Base-by-base conservation (phyloP, 345 rosid species). In the Eucalyptus paniculata region DNA sequence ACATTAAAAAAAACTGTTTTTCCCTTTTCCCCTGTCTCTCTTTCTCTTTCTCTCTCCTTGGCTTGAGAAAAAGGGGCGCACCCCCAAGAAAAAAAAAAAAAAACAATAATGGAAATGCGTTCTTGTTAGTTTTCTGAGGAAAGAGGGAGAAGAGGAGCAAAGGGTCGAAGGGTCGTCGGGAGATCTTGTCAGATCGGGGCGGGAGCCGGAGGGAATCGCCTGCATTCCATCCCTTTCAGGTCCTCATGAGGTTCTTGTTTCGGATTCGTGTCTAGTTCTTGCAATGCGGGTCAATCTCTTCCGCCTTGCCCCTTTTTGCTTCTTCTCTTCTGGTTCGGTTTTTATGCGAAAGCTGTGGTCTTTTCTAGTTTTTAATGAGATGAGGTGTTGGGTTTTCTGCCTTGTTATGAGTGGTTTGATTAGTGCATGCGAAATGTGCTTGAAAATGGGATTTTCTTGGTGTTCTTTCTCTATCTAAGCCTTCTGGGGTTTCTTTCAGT, bases 171-270 rank as follows among this genome's bases (percentile, higher is more conserved):
- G 42, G 65, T 32, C 30, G 83, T 47, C 24, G 82, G 28, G 83
- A 91, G 94, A 92, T 94, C 92, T 90, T 93, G 91, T 83, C 93
- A 92, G 95, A 93, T 95, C 95, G 91, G 93, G 87, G 91, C 88
- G 89, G 85, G 47, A 77, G 85, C 47, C 47, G 85, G 14, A 40
- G 85, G 21, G 87, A 87, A 51, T 86, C 92, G 95, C 90, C 89
- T 87, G 94, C 88, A 62, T 90, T 88, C 86, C 87, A 37, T 24
- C 86, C 90, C 60, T 88, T 18, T 69, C 91, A 82, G 88, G 88
- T 89, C 77, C 86, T 82, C 53, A 28, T 40, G 88, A 30, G 50
- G 88, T 86, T 86, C 50, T 86, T 67, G 86, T 28, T 51, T 89
- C 69, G 86, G 86, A 42, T 86, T 86, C 45, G 85, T 88, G 19